Conservation (phyloP, 805 yeast genomes). For the Zygoascus tannicola region DNA sequence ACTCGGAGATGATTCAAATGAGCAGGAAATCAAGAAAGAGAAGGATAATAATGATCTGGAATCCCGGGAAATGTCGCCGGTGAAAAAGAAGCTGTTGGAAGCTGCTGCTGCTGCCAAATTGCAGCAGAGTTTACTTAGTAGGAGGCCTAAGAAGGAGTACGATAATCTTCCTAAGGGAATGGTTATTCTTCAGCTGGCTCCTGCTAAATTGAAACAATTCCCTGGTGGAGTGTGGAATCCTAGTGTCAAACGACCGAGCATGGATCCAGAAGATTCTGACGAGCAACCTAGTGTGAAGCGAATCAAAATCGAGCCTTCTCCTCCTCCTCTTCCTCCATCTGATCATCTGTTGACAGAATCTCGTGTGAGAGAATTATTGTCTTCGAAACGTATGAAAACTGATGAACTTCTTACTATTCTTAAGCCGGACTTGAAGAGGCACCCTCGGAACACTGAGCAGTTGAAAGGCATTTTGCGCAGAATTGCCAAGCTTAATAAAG, state of each 20-base stretch:
- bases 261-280: slow-evolving; percentile 24
- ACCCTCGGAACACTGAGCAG: slow-evolving; percentile 53
- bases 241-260: slow-evolving; percentile 33
- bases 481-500: slow-evolving; percentile 46
- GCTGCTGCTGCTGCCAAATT: slow-evolving; percentile 5
- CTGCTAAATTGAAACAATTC: slow-evolving; percentile 50
- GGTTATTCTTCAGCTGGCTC: slow-evolving; percentile 57
- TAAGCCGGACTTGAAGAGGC: slow-evolving; percentile 52
- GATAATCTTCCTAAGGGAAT: slow-evolving; percentile 41
- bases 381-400: slow-evolving; percentile 37
- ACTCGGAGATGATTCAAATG: slow-evolving; percentile 32
- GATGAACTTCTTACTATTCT: slow-evolving; percentile 54
- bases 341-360: slow-evolving; percentile 49
- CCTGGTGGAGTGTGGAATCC: slow-evolving; percentile 87
- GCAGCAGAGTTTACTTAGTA: slow-evolving; percentile 2
- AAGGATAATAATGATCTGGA: slow-evolving; percentile 34
- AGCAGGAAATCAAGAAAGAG: slow-evolving; percentile 8
- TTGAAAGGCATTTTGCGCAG: slow-evolving; percentile 50
- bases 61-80: background rate
- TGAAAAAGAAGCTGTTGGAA: background rate
- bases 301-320: slow-evolving; percentile 17
- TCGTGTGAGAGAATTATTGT: slow-evolving; percentile 60
- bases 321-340: slow-evolving; percentile 2
- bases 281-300: slow-evolving; percentile 25
- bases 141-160: slow-evolving; percentile 27